Conservation (phyloP, 176 grass and related monocot species). For the Bromus sterilis region DNA sequence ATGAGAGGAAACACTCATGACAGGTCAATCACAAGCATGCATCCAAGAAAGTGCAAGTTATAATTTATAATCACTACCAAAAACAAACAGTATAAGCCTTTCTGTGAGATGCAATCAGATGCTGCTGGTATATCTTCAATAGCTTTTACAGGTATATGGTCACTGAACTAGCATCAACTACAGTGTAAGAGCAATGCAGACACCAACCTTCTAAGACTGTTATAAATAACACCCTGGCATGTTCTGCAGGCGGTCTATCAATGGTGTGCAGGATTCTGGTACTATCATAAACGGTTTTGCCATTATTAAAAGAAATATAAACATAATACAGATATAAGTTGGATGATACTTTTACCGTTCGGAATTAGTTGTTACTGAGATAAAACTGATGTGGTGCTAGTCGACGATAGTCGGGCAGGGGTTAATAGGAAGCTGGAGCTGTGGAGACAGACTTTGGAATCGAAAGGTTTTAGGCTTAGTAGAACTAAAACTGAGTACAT, state of each 20-base stretch:
- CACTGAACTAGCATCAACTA: neutral
- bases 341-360: too few species aligned
- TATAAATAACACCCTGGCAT: neutral
- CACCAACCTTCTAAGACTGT: neutral
- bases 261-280: neutral
- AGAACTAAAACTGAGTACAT: too few species aligned
- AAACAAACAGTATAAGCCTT: neutral
- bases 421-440: too few species aligned
- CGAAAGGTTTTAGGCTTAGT: too few species aligned
- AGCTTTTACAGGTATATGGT: neutral
- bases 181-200: neutral
- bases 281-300: neutral
- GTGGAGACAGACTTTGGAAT: too few species aligned
- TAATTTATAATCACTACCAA: neutral
- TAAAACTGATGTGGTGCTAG: too few species aligned
- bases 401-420: too few species aligned
- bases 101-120: neutral
- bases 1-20: conserved; percentile 9
- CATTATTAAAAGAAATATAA: neutral
- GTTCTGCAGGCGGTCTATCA: neutral
- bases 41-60: neutral
- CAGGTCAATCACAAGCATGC: conserved; percentile 1
- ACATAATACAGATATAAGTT: neutral
- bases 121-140: neutral
- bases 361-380: too few species aligned